phyloP scores from a whole-genome alignment of 805 yeast species.

The Candida khao-thaluensis region DNA sequence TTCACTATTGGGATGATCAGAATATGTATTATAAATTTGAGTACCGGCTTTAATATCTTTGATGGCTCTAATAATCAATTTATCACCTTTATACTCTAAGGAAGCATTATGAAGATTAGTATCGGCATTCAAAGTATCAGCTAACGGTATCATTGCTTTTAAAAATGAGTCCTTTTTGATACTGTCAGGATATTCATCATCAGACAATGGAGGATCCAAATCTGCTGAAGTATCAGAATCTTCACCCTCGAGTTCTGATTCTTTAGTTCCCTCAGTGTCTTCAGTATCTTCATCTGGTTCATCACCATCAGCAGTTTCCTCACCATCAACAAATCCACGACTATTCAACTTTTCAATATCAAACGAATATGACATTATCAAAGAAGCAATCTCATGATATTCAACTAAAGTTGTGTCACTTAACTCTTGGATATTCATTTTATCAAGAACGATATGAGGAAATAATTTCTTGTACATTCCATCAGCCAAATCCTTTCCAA shows the following conservation, averaged over 20 bases:
- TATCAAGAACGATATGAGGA: conserved; percentile 33
- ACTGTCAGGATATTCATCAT: conserved; percentile 17
- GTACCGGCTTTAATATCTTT: conserved; percentile 59
- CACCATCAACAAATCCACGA: conserved; percentile 19
- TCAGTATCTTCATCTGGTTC: conserved; percentile 9
- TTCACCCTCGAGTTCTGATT: conserved; percentile 6
- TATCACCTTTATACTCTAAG: conserved; percentile 48
- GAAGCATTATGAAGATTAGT: conserved; percentile 75
- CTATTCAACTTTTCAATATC: conserved; percentile 58
- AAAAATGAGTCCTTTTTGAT: conserved; percentile 35
- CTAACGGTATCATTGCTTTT: conserved; percentile 91
- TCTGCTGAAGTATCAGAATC: conserved; percentile 3
- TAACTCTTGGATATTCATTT: conserved; percentile 33
- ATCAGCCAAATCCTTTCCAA: conserved; percentile 69
- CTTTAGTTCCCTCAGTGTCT: conserved; percentile 16
- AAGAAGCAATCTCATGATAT: conserved; percentile 71
- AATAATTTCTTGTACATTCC: conserved; percentile 52
- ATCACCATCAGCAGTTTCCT: conserved; percentile 22
- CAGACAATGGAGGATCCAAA: conserved; percentile 6
- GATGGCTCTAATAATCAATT: conserved; percentile 70
- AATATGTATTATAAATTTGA: conserved; percentile 86
- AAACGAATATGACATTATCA: conserved; percentile 87
- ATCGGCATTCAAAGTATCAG: conserved; percentile 88
- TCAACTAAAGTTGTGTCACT: conserved; percentile 44
- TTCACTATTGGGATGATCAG: conserved; percentile 90